A percentile compares a stretch with the other conserved stretches of the same genome.
Conservation (phyloP, 768 basidiomycete genomes). For the Agrocybe pediades region DNA sequence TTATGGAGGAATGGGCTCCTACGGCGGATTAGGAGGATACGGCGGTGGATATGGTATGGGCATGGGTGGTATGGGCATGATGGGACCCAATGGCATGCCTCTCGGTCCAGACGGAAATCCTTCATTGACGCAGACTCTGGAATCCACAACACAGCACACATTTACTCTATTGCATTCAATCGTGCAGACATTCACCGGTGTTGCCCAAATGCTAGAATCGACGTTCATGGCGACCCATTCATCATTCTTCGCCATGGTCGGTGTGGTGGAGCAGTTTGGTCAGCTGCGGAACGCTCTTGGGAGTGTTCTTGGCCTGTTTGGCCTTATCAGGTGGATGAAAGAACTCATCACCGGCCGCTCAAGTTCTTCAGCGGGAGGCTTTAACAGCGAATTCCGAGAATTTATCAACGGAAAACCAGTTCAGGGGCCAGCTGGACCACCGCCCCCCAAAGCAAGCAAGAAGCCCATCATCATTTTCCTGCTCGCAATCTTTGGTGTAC, state of each 20-base stretch:
- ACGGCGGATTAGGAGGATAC: conserved; percentile 30
- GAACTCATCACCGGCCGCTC: conserved; percentile 53
- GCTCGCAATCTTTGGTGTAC: conserved; percentile 89
- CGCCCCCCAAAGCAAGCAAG: conserved; percentile 66
- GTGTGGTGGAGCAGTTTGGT: conserved; percentile 93
- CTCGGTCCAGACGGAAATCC: conserved; percentile 51
- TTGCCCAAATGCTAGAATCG: conserved; percentile 96
- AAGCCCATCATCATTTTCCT: conserved; percentile 95
- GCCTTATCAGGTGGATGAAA: conserved; percentile 84
- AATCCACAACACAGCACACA: conserved; percentile 87
- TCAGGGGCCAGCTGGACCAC: conserved; percentile 44
- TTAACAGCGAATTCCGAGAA: conserved; percentile 71
- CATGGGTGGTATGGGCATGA: conserved; percentile 30
- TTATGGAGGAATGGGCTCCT: conserved; percentile 22
- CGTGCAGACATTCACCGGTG: conserved; percentile 92
- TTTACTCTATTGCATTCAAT: conserved; percentile 93
- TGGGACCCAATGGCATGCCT: conserved; percentile 42
- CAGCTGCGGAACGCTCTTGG: conserved; percentile 91
- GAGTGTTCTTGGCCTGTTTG: conserved; percentile 91
- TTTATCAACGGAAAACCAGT: conserved; percentile 71
- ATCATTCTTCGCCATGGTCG: conserved; percentile 94
- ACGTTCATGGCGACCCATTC: conserved; percentile 98
- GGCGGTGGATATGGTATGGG: conserved; percentile 34
- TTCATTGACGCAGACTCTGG: conserved; percentile 84
- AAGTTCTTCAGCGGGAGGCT: conserved; percentile 25